phyloP scores from a whole-genome alignment of 1,139 yeast genomes.

The Suhomyces maxii region DNA sequence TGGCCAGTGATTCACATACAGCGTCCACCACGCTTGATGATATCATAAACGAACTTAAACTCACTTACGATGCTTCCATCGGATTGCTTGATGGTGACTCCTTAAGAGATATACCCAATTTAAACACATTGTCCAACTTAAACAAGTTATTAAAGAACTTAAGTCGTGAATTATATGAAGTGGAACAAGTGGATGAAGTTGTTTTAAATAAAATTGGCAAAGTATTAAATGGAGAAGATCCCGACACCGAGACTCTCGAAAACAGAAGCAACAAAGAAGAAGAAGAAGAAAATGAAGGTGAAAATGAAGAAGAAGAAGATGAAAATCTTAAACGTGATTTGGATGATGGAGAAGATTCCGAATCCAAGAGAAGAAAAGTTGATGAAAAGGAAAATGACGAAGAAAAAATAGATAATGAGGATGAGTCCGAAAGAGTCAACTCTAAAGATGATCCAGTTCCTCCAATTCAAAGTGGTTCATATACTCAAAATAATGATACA shows the following conservation, averaged over 20 bases:
- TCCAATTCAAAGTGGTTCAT: constrained; percentile 49
- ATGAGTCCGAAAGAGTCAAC: constrained; percentile 12
- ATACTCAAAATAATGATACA: constrained; percentile 55
- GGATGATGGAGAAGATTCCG: constrained; percentile 8
- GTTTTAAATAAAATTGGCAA: constrained; percentile 29
- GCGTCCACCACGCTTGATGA: constrained; percentile 50
- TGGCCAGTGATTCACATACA: constrained; percentile 15
- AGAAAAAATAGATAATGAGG: constrained; percentile 3
- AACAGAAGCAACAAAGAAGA: constrained; percentile 13
- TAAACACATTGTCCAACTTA: constrained; percentile 45
- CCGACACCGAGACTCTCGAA: constrained; percentile 12
- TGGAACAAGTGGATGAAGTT: constrained; percentile 45
- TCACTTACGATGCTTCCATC: constrained; percentile 57
- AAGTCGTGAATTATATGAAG: constrained; percentile 48
- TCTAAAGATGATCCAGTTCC: constrained; percentile 39
- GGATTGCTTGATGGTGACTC: constrained; percentile 64
- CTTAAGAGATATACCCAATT: constrained; percentile 47
- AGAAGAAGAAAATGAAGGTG: constrained; percentile 14
- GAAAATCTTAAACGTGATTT: constrained; percentile 7
- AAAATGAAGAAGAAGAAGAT: constrained; percentile 10
- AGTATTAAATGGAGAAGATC: constrained; percentile 14
- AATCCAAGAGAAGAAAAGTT: constrained; percentile 3
- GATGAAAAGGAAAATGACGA: background rate
- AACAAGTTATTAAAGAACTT: constrained; percentile 50
- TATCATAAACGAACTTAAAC: constrained; percentile 51